A percentile compares a stretch with the other conserved stretches of the same genome.
These are phyloP conservation scores for Coprinopsis cinerea DNA, from an alignment of 768 basidiomycete species.

Conservation along the genomic window DNA sequence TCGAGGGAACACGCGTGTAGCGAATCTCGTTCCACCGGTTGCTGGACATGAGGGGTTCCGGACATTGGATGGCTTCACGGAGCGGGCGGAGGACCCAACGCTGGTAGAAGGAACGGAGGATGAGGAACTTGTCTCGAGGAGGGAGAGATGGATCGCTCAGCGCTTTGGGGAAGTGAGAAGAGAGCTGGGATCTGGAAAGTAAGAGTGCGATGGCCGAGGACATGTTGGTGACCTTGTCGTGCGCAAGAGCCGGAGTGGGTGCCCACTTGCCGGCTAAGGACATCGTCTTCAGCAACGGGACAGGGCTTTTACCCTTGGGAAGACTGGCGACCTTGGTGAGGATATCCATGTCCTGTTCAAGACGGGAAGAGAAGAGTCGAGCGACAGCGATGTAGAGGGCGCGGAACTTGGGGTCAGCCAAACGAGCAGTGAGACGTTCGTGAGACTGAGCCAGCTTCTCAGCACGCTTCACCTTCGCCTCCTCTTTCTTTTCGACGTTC, in stretches of 20 bases:
- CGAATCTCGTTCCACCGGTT: conserved; percentile 52
- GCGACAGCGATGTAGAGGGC: conserved; percentile 61
- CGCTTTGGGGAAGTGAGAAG: conserved; percentile 25
- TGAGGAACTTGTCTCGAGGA: conserved; percentile 23
- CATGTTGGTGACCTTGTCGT: conserved; percentile 62
- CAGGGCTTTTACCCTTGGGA: conserved; percentile 22
- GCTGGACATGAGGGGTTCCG: conserved; percentile 59
- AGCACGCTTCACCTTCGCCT: neutral
- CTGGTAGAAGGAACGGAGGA: conserved; percentile 53
- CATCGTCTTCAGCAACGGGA: conserved; percentile 33
- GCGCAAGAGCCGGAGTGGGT: conserved; percentile 49
- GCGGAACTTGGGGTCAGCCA: conserved; percentile 45
- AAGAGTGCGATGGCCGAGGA: conserved; percentile 55
- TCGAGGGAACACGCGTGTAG: conserved; percentile 54
- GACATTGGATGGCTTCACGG: conserved; percentile 36
- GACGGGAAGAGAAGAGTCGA: conserved; percentile 49
- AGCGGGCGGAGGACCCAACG: conserved; percentile 56
- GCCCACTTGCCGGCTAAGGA: conserved; percentile 69
- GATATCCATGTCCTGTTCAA: conserved; percentile 41
- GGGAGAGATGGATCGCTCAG: conserved; percentile 23
- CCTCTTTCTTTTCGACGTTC: conserved; percentile 13
- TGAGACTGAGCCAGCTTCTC: conserved; percentile 23
- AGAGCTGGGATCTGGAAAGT: conserved; percentile 34
- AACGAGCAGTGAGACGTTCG: conserved; percentile 32
- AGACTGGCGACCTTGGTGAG: conserved; percentile 33